Conservation (phyloP, 306 rosid genomes). For the Acacia crassicarpa region DNA sequence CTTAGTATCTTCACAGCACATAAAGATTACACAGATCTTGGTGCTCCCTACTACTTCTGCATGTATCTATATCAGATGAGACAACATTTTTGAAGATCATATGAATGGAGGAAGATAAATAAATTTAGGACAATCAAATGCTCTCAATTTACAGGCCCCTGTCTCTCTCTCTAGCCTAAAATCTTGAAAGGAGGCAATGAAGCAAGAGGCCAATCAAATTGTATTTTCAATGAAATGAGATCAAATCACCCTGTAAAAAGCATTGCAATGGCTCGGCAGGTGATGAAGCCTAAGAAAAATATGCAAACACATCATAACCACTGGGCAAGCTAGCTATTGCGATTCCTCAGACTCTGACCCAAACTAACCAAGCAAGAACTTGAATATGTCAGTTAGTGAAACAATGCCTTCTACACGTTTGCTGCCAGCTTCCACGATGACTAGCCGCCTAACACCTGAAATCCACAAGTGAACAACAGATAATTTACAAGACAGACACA, state of each 20-base stretch:
- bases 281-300: constrained; percentile 27
- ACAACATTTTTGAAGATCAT: constrained; percentile 39
- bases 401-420: constrained; percentile 90
- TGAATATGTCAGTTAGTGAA: constrained; percentile 78
- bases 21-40: constrained; percentile 47
- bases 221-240: constrained; percentile 59
- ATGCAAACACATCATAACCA: constrained; percentile 27
- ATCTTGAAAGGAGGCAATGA: constrained; percentile 62
- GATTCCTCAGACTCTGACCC: constrained; percentile 26
- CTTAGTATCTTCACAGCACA: constrained; percentile 42
- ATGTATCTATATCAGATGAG: constrained; percentile 49
- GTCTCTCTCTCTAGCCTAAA: constrained; percentile 57
- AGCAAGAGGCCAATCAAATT: constrained; percentile 74
- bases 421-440: constrained; percentile 95
- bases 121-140: constrained; percentile 50
- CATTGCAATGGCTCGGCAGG: constrained; percentile 36
- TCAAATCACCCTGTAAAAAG: constrained; percentile 42
- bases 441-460: constrained; percentile 82
- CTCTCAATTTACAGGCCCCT: constrained; percentile 74
- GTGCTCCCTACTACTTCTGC: constrained; percentile 46
- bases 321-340: constrained; percentile 32
- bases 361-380: constrained; percentile 72
- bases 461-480: constrained; percentile 23
- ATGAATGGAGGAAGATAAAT: constrained; percentile 49
- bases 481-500: neutral